Percentiles rank a stretch among this genome's conserved stretches.
Conservation (phyloP, 2,329 filamentous ascomycete species). For the Zasmidium angulare region DNA sequence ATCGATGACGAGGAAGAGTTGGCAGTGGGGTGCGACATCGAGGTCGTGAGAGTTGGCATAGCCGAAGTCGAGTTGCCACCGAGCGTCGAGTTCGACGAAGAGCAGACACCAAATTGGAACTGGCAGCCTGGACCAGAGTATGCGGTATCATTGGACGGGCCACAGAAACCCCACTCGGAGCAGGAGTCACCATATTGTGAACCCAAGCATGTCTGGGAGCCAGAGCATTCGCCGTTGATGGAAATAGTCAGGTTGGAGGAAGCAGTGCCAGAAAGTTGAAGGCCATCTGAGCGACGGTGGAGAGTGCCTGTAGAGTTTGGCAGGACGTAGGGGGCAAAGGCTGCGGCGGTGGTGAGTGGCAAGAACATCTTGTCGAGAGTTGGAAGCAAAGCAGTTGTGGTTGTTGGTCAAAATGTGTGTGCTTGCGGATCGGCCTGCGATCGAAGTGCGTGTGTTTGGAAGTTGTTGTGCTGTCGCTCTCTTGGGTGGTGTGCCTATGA, state of each 20-base stretch:
- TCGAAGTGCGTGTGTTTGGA: background rate
- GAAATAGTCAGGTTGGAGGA: conserved; percentile 1
- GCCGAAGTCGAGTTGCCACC: conserved; percentile 4
- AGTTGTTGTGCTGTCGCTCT: background rate
- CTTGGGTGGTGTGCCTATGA: background rate
- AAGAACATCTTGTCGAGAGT: background rate
- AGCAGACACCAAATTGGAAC: conserved; percentile 19
- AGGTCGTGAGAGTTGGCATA: background rate
- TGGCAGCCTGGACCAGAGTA: conserved; percentile 24
- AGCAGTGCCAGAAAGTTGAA: background rate
- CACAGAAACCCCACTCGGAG: conserved; percentile 2
- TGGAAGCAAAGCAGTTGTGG: background rate
- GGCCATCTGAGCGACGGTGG: background rate
- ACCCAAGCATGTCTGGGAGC: conserved; percentile 2
- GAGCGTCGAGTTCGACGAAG: no score
- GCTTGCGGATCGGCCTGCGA: background rate
- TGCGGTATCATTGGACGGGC: background rate
- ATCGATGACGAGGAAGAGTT: no score
- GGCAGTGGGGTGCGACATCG: no score
- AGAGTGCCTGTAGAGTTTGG: background rate
- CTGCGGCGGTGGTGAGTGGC: background rate
- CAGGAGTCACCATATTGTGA: conserved; percentile 2
- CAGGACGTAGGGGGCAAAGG: background rate
- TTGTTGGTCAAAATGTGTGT: background rate
- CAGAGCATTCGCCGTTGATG: background rate